Evolutionary conservation across 352 stramenopile genomes (phyloP).

Genomic region (Globisporangium acanthophoron): DNA sequence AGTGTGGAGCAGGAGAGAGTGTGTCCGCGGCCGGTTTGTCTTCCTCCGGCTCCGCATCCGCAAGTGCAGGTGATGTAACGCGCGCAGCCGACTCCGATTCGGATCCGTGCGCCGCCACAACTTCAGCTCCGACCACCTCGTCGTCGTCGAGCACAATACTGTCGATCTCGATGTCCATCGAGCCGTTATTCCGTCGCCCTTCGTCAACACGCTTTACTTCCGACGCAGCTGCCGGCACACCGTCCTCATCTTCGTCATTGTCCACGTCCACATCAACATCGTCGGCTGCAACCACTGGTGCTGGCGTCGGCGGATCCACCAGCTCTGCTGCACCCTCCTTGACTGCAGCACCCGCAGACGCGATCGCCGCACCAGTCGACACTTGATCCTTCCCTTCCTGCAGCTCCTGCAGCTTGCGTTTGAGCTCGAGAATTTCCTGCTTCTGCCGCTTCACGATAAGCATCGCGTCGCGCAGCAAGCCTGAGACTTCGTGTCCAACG

Average conservation of each 20-base stretch:
- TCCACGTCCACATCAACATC: background rate
- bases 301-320: background rate
- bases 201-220: background rate
- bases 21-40: background rate
- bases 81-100: background rate
- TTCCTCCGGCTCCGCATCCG: conserved; percentile 14
- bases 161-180: conserved; percentile 4
- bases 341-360: background rate
- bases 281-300: background rate
- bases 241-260: too few species aligned
- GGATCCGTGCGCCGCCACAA: background rate
- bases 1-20: conserved; percentile 7
- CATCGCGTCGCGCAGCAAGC: conserved; percentile 70
- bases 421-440: conserved; percentile 61
- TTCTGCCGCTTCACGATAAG: conserved; percentile 61
- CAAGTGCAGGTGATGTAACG: background rate
- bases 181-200: background rate
- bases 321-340: background rate
- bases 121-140: background rate
- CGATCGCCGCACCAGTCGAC: background rate
- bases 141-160: conserved; percentile 1
- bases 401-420: conserved; percentile 19
- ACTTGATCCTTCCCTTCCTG: conserved; percentile 6
- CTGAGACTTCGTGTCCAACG: conserved; percentile 35
- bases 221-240: background rate